phyloP scores from a whole-genome alignment of 1,284 basidiomycete genomes.

The Testicularia cyperi region DNA sequence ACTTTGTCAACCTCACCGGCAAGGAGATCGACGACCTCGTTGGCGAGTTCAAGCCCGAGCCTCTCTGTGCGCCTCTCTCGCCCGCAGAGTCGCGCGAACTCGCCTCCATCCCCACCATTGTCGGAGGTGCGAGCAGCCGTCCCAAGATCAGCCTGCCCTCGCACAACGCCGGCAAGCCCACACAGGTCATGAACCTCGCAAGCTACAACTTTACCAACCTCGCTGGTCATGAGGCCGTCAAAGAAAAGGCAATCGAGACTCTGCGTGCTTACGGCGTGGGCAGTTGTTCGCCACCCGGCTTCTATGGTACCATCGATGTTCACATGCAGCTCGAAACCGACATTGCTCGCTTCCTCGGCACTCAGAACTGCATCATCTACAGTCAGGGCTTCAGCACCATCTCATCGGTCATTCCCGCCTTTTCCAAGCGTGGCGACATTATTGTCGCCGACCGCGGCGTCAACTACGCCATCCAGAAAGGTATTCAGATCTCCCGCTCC shows the following conservation, averaged over 20 bases:
- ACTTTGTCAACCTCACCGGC: constrained; percentile 82
- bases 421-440: constrained; percentile 95
- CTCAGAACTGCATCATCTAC: constrained; percentile 87
- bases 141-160: constrained; percentile 76
- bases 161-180: constrained; percentile 66
- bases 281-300: constrained; percentile 93
- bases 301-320: constrained; percentile 95
- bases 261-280: constrained; percentile 92
- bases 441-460: constrained; percentile 95
- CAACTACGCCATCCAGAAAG: constrained; percentile 94
- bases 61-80: constrained; percentile 71
- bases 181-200: constrained; percentile 82
- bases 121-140: constrained; percentile 71
- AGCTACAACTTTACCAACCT: constrained; percentile 92
- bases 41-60: constrained; percentile 89
- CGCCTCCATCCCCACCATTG: constrained; percentile 73
- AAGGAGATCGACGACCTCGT: constrained; percentile 98
- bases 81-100: constrained; percentile 72
- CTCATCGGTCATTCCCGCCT: constrained; percentile 92
- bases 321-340: constrained; percentile 86
- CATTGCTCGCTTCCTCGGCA: constrained; percentile 85
- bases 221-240: constrained; percentile 82
- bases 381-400: constrained; percentile 90
- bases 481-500: constrained; percentile 91
- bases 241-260: constrained; percentile 79